These are phyloP conservation scores for Cymodocea nodosa DNA, from an alignment of 116 monocot species.

Conservation along the genomic window DNA sequence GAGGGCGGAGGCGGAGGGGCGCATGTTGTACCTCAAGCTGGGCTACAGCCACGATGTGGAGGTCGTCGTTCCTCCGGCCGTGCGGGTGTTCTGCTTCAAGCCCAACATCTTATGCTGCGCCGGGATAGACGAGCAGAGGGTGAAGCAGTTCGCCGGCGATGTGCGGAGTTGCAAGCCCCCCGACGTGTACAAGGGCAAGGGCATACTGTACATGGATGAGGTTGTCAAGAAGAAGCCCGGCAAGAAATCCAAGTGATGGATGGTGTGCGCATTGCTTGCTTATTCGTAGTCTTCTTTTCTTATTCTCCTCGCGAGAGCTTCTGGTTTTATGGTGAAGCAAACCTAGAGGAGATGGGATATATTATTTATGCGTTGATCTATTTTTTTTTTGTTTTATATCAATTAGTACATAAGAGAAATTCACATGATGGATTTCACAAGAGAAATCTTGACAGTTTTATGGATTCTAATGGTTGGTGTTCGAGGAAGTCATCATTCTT, in stretches of 20 bases:
- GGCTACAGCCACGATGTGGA: slow-evolving; percentile 87
- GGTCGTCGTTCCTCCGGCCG: slow-evolving; percentile 59
- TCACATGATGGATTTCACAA: too few species aligned
- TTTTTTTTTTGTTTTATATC: too few species aligned
- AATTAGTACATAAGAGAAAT: too few species aligned
- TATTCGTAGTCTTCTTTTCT: too few species aligned
- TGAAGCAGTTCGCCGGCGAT: slow-evolving; percentile 67
- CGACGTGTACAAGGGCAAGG: slow-evolving; percentile 93
- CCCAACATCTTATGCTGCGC: slow-evolving; percentile 79
- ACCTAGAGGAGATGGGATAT: too few species aligned
- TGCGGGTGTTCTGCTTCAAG: slow-evolving; percentile 83
- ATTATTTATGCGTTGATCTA: too few species aligned
- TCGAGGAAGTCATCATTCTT: too few species aligned
- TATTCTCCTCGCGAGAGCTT: too few species aligned
- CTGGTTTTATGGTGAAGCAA: too few species aligned
- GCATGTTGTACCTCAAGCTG: slow-evolving; percentile 57
- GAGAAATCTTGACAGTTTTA: too few species aligned
- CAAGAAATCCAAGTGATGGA: slow-evolving; percentile 55
- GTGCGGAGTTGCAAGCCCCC: slow-evolving; percentile 83
- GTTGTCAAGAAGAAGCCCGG: slow-evolving; percentile 77
- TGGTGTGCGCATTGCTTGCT: too few species aligned
- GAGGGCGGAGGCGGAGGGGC: slow-evolving; percentile 52
- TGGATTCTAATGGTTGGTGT: too few species aligned
- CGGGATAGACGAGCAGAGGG: slow-evolving; percentile 70
- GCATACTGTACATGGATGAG: slow-evolving; percentile 83